phyloP scores from a whole-genome alignment of 768 basidiomycete genomes.

The Trametes cubensis region DNA sequence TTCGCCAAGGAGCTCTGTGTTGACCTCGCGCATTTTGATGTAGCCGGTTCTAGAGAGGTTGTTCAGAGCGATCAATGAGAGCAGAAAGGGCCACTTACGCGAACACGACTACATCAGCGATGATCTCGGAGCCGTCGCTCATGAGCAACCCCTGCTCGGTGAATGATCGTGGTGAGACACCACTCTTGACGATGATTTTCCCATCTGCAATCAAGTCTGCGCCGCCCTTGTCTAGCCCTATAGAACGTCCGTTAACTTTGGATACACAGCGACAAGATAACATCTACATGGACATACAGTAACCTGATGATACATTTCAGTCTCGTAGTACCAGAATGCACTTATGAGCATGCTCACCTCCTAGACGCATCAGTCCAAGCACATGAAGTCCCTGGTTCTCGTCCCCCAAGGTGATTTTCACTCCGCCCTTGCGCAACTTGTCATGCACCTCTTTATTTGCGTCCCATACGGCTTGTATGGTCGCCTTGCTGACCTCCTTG shows the following conservation, averaged over 20 bases:
- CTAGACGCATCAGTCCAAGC: conserved; percentile 35
- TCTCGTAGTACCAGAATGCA: too few relatives aligned
- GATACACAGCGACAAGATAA: too few relatives aligned
- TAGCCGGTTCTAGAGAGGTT: conserved; percentile 36
- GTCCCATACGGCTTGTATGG: conserved; percentile 10
- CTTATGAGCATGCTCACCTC: conserved; percentile 34
- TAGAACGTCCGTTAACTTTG: neutral
- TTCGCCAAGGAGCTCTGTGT: conserved; percentile 39
- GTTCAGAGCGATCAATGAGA: too few relatives aligned
- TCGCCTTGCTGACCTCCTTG: conserved; percentile 1
- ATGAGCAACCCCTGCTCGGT: conserved; percentile 29
- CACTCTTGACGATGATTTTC: conserved; percentile 52
- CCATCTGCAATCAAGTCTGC: conserved; percentile 50
- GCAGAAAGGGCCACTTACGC: conserved; percentile 14
- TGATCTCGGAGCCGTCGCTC: conserved; percentile 28
- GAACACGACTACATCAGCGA: conserved; percentile 33
- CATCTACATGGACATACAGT: neutral
- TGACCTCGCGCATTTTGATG: conserved; percentile 35
- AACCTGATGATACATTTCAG: neutral
- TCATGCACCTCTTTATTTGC: conserved; percentile 40
- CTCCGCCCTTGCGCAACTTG: conserved; percentile 39
- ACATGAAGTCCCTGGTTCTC: conserved; percentile 40
- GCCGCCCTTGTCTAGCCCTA: conserved; percentile 38
- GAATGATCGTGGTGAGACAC: conserved; percentile 33
- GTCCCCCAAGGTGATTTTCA: conserved; percentile 42